Evolutionary conservation across 805 yeast genomes (phyloP).

Genomic region (Alloascoidea hylecoeti): DNA sequence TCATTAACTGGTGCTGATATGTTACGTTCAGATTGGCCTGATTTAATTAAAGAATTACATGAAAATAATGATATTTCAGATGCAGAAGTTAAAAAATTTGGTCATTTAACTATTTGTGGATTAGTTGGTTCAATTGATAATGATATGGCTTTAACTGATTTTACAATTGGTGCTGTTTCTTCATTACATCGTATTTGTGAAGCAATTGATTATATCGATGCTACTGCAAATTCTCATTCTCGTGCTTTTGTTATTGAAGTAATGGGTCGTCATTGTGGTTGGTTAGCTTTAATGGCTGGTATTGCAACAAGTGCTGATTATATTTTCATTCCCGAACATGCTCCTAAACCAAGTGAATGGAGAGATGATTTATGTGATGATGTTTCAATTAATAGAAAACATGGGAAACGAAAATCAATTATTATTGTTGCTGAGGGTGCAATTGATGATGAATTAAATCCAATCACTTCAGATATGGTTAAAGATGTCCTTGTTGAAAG

Average conservation of each 20-base stretch:
- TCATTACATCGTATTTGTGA: conserved; percentile 87
- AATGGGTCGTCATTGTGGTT: conserved; percentile 99
- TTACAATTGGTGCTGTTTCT: conserved; percentile 93
- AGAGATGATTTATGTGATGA: conserved; percentile 62
- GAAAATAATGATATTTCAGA: conserved; percentile 38
- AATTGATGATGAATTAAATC: conserved; percentile 63
- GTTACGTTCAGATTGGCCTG: conserved; percentile 92
- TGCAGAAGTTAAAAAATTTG: conserved; percentile 44
- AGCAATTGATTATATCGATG: conserved; percentile 92
- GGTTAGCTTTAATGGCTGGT: conserved; percentile 97
- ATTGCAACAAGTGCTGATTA: conserved; percentile 93
- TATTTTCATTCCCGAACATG: conserved; percentile 88
- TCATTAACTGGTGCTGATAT: conserved; percentile 95
- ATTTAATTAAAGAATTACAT: conserved; percentile 60
- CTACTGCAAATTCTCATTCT: conserved; percentile 94
- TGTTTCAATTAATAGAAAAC: conserved; percentile 64
- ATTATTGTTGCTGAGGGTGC: conserved; percentile 99
- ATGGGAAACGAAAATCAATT: conserved; percentile 87
- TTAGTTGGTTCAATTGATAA: conserved; percentile 95
- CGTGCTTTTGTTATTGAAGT: conserved; percentile 97
- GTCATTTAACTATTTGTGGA: conserved; percentile 77
- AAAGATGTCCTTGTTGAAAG: conserved; percentile 62
- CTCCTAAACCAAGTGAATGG: conserved; percentile 69
- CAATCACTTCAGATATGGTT: conserved; percentile 71
- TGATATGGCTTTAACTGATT: conserved; percentile 95